Percentiles rank a stretch among this genome's conserved stretches.
Conservation (phyloP, 2,329 filamentous ascomycete genomes). For the Pseudomassariella vexata region DNA sequence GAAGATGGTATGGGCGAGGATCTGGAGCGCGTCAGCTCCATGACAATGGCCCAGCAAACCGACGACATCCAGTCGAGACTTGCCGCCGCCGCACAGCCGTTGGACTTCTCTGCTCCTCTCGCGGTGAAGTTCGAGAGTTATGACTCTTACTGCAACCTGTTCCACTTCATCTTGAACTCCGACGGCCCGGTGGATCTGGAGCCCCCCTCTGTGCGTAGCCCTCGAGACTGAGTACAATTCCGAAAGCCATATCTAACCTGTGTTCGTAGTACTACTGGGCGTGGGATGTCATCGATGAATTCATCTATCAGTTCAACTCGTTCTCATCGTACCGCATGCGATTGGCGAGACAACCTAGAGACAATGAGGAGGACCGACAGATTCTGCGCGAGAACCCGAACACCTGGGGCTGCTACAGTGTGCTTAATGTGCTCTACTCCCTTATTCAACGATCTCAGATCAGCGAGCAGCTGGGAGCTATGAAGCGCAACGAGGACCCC, state of each 20-base stretch:
- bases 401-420: slow-evolving; percentile 99
- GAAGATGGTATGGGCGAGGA: slow-evolving; percentile 74
- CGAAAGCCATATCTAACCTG: too few relatives aligned
- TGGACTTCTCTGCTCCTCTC: slow-evolving; percentile 92
- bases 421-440: slow-evolving; percentile 98
- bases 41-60: slow-evolving; percentile 66
- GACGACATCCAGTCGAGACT: slow-evolving; percentile 94
- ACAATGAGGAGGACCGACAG: slow-evolving; percentile 88
- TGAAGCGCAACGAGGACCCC: slow-evolving; percentile 90
- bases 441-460: slow-evolving; percentile 98
- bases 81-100: slow-evolving; percentile 82
- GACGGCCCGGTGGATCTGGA: slow-evolving; percentile 98
- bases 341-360: slow-evolving; percentile 68
- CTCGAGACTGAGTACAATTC: too few relatives aligned
- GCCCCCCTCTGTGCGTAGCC: slow-evolving; percentile 76
- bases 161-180: slow-evolving; percentile 98
- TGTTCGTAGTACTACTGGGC: slow-evolving; percentile 87
- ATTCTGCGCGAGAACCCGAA: slow-evolving; percentile 94
- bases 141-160: slow-evolving; percentile 98
- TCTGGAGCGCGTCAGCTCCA: slow-evolving; percentile 66
- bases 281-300: slow-evolving; percentile 99
- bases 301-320: slow-evolving; percentile 99
- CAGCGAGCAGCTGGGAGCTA: slow-evolving; percentile 90
- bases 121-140: slow-evolving; percentile 99
- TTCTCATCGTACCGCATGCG: slow-evolving; percentile 97